Conservation (phyloP, 441 rosid species). For the Codiaeum variegatum region DNA sequence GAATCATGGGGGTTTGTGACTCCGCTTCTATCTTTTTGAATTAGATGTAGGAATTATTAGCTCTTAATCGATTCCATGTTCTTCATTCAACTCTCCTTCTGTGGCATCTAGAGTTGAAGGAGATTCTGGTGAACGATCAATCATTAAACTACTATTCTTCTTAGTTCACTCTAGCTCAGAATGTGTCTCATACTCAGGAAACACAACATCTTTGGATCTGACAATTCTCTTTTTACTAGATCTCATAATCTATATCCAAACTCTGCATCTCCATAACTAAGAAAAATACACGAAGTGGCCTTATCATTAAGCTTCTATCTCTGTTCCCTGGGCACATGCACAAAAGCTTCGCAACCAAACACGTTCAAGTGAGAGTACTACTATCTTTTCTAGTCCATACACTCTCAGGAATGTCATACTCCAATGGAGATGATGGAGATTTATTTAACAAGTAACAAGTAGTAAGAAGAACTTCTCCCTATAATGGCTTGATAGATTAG, state of each 20-base stretch:
- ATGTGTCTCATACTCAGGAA: not conserved
- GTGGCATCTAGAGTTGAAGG: no score
- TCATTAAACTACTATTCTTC: not conserved
- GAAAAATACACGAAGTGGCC: no score
- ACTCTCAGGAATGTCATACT: not conserved
- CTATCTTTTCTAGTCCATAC: not conserved
- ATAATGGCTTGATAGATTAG: not conserved
- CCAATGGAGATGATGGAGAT: not conserved
- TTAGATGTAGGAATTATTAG: no score
- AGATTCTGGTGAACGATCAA: not conserved
- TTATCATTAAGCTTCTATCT: no score
- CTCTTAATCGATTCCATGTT: no score
- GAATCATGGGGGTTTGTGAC: no score
- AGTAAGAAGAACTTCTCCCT: not conserved
- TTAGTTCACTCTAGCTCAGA: not conserved
- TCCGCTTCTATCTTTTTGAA: no score
- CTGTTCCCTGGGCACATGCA: not conserved
- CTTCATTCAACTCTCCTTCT: no score
- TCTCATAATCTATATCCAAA: no score
- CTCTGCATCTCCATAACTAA: no score
- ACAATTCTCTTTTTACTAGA: not conserved
- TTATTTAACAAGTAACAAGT: not conserved
- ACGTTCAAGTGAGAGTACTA: not conserved
- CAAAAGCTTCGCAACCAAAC: not conserved
- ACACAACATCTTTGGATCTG: not conserved